Conservation (phyloP, 2,329 filamentous ascomycete genomes). For the Diaporthe capsici region DNA sequence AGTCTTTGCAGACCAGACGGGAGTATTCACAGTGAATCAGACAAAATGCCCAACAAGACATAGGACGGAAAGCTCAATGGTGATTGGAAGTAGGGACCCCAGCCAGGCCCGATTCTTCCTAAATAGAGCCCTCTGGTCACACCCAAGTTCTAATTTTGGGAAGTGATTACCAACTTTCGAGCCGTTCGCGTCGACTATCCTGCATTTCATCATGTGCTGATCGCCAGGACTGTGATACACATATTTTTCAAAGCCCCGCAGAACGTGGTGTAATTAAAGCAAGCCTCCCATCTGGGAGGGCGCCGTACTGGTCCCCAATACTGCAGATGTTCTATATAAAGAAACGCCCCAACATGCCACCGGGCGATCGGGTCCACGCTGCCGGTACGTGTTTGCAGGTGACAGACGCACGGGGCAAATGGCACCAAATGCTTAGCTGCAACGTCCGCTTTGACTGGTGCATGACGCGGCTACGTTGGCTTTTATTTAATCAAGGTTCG, state of each 20-base stretch:
- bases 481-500: not conserved
- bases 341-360: slow-evolving; percentile 2
- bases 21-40: not conserved
- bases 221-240: not conserved
- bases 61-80: not conserved
- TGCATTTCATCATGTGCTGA: not conserved
- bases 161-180: not conserved
- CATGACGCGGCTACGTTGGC: not conserved
- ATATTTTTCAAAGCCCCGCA: not conserved
- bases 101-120: not conserved
- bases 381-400: slow-evolving; percentile 22
- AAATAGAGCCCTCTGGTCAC: not conserved
- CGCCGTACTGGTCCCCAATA: not conserved
- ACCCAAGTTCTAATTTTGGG: not conserved
- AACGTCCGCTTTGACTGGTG: slow-evolving; percentile 22
- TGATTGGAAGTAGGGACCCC: not conserved
- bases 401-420: slow-evolving; percentile 17
- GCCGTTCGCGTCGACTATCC: not conserved
- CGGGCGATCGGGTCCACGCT: slow-evolving; percentile 22
- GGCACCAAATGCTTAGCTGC: slow-evolving; percentile 22
- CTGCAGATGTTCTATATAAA: slow-evolving; percentile 19
- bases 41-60: not conserved
- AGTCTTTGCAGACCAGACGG: not conserved
- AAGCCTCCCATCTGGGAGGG: not conserved
- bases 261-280: not conserved